phyloP scores from a whole-genome alignment of 2,329 filamentous ascomycete genomes.

The Diplodia corticola region DNA sequence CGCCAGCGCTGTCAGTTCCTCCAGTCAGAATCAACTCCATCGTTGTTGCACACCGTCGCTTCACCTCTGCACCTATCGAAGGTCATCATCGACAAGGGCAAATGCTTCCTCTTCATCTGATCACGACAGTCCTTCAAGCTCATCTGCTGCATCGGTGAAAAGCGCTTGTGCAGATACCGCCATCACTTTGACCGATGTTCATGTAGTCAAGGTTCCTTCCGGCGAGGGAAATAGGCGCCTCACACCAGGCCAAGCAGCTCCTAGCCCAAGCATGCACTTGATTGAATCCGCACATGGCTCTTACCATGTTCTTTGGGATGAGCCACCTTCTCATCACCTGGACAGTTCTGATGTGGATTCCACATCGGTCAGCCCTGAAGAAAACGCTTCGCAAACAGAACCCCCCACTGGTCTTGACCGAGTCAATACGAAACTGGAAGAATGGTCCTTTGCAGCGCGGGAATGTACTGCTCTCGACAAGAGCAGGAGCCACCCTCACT shows the following conservation, averaged over 20 bases:
- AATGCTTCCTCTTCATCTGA: neutral
- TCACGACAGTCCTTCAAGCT: neutral
- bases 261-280: constrained; percentile 38
- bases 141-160: constrained; percentile 25
- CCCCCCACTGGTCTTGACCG: constrained; percentile 30
- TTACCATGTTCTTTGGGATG: constrained; percentile 38
- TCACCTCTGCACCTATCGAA: constrained; percentile 8
- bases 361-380: constrained; percentile 20
- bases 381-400: constrained; percentile 29
- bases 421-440: constrained; percentile 35
- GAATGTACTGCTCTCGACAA: neutral
- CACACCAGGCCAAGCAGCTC: constrained; percentile 22
- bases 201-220: constrained; percentile 35
- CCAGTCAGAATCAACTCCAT: neutral
- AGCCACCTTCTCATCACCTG: constrained; percentile 27
- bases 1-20: neutral
- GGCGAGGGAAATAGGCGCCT: constrained; percentile 5
- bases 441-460: constrained; percentile 31
- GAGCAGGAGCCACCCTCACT: constrained; percentile 21
- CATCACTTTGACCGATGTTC: constrained; percentile 37
- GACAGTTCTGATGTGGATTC: neutral
- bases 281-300: constrained; percentile 32
- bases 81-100: neutral
- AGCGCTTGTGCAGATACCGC: constrained; percentile 32
- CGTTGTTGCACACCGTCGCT: neutral